These are phyloP conservation scores for Ceratocystis cubensis DNA, from an alignment of 2,329 filamentous ascomycete species.

Conservation along the genomic window DNA sequence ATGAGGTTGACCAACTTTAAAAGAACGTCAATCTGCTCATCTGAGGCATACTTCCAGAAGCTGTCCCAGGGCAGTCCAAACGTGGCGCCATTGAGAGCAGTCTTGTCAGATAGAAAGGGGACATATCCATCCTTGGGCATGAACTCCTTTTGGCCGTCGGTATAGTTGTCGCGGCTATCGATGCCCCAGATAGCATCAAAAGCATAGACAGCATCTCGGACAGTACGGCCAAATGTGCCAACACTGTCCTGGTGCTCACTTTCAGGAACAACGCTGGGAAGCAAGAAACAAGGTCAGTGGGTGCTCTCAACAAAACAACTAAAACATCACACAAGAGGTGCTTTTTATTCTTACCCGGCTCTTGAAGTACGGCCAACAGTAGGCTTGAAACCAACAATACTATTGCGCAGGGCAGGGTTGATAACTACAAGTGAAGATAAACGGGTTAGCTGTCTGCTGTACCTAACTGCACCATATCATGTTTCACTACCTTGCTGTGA, in stretches of 20 bases:
- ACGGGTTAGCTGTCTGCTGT: neutral
- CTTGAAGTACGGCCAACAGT: slow-evolving; percentile 61
- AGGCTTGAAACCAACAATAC: slow-evolving; percentile 61
- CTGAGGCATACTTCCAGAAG: slow-evolving; percentile 53
- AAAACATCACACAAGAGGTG: neutral
- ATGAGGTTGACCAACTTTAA: slow-evolving; percentile 35
- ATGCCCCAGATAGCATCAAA: slow-evolving; percentile 57
- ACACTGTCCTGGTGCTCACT: slow-evolving; percentile 56
- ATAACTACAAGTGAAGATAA: slow-evolving; percentile 37
- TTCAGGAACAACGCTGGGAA: slow-evolving; percentile 46
- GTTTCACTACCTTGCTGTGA: neutral
- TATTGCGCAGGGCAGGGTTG: slow-evolving; percentile 56
- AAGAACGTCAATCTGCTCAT: slow-evolving; percentile 43
- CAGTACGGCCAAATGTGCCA: slow-evolving; percentile 53
- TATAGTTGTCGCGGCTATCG: slow-evolving; percentile 54
- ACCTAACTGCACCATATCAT: neutral
- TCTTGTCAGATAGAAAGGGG: slow-evolving; percentile 42
- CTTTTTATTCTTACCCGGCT: slow-evolving; percentile 27
- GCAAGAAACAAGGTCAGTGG: neutral
- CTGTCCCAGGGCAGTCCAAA: slow-evolving; percentile 62
- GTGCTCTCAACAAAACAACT: neutral
- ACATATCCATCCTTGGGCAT: slow-evolving; percentile 45
- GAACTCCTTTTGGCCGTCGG: slow-evolving; percentile 41
- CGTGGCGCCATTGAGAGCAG: slow-evolving; percentile 44
- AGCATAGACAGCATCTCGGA: slow-evolving; percentile 54